Evolutionary conservation across 1,284 basidiomycete species (phyloP), one percentile per base, ranked within the genome.

Genomic region (Veloporphyrellus conicus): DNA sequence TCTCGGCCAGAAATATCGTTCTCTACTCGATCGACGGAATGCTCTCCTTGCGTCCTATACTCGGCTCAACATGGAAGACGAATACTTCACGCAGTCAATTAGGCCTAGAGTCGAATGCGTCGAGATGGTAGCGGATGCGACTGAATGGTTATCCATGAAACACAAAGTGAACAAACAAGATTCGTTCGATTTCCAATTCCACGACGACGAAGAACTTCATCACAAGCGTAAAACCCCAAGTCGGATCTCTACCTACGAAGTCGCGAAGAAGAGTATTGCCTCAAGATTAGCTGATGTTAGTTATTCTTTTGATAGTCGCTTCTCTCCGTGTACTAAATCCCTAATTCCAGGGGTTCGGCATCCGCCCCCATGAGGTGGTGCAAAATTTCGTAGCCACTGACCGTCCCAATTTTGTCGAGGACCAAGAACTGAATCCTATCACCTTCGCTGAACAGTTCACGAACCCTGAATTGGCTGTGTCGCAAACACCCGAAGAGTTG

Each of bases 131-230:
- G 85, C 90, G 0, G 96, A 99, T 61, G 82, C 90, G 16, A 85
- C 87, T 1, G 94, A 96, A 59, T 99, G 93, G 92, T 69, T 99
- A 40, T 73, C 79, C 20, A 82, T 93, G 76, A 90, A 87, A 64
- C 91, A 93, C 62, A 84, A 84, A 62, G 79, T 82, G 59, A 84
- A 84, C 67, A 87, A 82, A 61, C 78, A 81, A 59, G 78, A 85
- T 48, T 72, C 71, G 6, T 62, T 70, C 20, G 79, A 81, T 34
- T 73, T 88, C 47, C 77, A 75, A 27, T 85, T 85, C 61, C 81
- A 86, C 52, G 84, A 87, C 54, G 85, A 89, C 45, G 76, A 73
- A 43, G 76, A 81, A 41, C 70, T 63, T 7, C 83, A 82, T 34
- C 80, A 76, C 62, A 88, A 82, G 61, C 82, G 81, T 57, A 94